These are phyloP conservation scores for Tolypocladium cylindrosporum DNA, from an alignment of 2,329 filamentous ascomycete genomes.

Conservation along the genomic window DNA sequence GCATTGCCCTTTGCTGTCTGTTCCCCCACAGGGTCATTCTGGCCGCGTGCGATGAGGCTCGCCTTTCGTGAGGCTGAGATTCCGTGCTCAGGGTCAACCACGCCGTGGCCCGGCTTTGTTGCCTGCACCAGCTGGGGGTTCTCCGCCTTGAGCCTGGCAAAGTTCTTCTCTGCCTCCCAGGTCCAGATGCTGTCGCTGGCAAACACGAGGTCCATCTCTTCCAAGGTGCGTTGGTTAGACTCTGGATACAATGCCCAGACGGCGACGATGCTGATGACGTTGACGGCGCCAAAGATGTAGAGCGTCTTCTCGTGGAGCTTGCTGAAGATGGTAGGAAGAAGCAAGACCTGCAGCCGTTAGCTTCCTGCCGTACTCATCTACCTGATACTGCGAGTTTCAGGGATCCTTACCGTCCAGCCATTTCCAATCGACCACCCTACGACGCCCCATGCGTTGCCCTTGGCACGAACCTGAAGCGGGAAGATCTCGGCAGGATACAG, in stretches of 20 bases:
- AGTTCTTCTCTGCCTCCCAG: slow-evolving; percentile 61
- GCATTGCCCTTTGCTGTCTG: not conserved
- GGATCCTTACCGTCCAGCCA: slow-evolving; percentile 38
- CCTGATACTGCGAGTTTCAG: slow-evolving; percentile 8
- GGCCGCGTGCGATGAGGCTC: not conserved
- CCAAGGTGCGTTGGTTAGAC: slow-evolving; percentile 61
- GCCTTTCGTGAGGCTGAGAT: slow-evolving; percentile 1
- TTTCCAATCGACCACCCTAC: slow-evolving; percentile 70
- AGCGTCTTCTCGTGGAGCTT: slow-evolving; percentile 60
- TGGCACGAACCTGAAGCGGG: slow-evolving; percentile 58
- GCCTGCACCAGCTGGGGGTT: slow-evolving; percentile 34
- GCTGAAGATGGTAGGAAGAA: slow-evolving; percentile 52
- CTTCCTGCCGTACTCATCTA: not conserved
- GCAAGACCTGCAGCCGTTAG: slow-evolving; percentile 21
- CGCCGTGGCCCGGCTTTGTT: slow-evolving; percentile 3
- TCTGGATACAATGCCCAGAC: slow-evolving; percentile 69
- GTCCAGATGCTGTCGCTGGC: slow-evolving; percentile 56
- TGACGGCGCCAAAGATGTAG: slow-evolving; percentile 63
- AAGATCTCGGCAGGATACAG: slow-evolving; percentile 66
- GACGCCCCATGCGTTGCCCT: slow-evolving; percentile 68
- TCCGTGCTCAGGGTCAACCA: slow-evolving; percentile 12
- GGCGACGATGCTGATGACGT: slow-evolving; percentile 55
- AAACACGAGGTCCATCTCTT: slow-evolving; percentile 68
- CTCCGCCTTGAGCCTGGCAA: slow-evolving; percentile 50
- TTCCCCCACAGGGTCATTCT: not conserved